Evolutionary conservation across 2,329 filamentous ascomycete species (phyloP), one percentile per base, ranked within the genome.

Genomic region (Fusarium luffae): DNA sequence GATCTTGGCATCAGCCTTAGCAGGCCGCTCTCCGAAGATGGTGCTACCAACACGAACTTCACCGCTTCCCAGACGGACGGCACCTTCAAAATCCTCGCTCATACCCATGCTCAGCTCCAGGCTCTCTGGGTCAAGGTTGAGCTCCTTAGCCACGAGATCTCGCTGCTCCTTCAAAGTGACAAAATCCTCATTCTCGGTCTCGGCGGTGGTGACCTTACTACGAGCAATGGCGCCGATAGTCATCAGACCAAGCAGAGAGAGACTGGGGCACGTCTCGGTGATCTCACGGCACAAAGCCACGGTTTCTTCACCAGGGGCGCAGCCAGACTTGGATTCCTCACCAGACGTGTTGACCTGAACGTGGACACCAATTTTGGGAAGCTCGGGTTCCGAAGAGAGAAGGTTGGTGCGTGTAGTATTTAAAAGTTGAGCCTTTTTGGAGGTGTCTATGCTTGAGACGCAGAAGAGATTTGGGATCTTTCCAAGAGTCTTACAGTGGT

Each of bases 91-190:
- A 80, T 99, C 96, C 76, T 93, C 90, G 78, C 94, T 98, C 96
- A 99, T 99, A 9, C 95, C 95, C 95, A 99, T 99, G 80, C 94
- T 98, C 80, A 98, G 80, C 83, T 98, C 94, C 74, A 98, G 78
- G n/a, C 62, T 69, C 65, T 85, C 85, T n/a, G 83, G 81, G 18
- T 84, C 78, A 51, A 82, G 57, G 1, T 76, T 77, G 21, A 84
- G 74, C 63, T 82, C 90, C 75, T 81, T 76, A 4, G 85, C 87
- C 4, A 98, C 89, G 16, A 88, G 79, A 78, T 97, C 92, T 59
- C 93, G 84, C 77, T 92, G 90, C 75, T 91, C 85, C 52, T 83
- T 84, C 76, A 99, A 79, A 7, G 82, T 78, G 7, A 89, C 79
- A 77, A 98, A 98, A 80, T 99, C 96, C 79, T 97, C 93, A 78